phyloP scores from a whole-genome alignment of 345 rosid species.

The Aethionema arabicum region DNA sequence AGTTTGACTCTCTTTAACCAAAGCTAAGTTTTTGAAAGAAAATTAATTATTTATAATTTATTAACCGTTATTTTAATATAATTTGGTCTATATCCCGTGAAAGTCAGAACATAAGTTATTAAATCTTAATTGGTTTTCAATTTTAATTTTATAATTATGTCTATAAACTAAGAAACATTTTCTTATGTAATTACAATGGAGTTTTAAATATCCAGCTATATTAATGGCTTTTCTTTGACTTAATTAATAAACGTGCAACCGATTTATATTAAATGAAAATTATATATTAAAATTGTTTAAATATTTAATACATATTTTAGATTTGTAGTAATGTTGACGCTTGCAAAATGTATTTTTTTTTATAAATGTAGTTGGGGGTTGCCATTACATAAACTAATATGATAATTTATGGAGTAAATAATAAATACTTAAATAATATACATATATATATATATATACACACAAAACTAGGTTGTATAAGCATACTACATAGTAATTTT shows the following conservation, averaged over 20 bases:
- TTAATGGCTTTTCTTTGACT: constrained; percentile 38
- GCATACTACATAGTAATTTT: not conserved
- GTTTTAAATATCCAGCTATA: constrained; percentile 26
- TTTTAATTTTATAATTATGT: not conserved
- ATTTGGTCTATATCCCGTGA: constrained; percentile 20
- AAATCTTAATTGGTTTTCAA: no score
- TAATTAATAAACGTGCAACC: constrained; percentile 32
- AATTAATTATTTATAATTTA: constrained; percentile 21
- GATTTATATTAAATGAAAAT: constrained; percentile 28
- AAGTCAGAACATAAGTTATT: not conserved
- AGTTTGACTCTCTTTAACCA: constrained; percentile 25
- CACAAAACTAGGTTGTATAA: constrained; percentile 20
- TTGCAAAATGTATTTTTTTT: constrained; percentile 23
- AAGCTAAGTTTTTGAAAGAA: not conserved
- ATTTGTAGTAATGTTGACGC: constrained; percentile 30
- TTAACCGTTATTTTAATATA: constrained; percentile 3
- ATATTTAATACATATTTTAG: constrained; percentile 6
- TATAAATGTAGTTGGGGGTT: constrained; percentile 32
- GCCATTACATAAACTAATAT: constrained; percentile 23
- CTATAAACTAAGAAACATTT: constrained; percentile 20
- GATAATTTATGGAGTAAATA: constrained; percentile 23
- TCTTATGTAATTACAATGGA: not conserved
- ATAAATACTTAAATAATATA: not conserved
- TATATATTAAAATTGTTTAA: not conserved
- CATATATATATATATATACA: not conserved